phyloP scores from a whole-genome alignment of 2,329 filamentous ascomycete genomes.

The Dendryphion nanum region DNA sequence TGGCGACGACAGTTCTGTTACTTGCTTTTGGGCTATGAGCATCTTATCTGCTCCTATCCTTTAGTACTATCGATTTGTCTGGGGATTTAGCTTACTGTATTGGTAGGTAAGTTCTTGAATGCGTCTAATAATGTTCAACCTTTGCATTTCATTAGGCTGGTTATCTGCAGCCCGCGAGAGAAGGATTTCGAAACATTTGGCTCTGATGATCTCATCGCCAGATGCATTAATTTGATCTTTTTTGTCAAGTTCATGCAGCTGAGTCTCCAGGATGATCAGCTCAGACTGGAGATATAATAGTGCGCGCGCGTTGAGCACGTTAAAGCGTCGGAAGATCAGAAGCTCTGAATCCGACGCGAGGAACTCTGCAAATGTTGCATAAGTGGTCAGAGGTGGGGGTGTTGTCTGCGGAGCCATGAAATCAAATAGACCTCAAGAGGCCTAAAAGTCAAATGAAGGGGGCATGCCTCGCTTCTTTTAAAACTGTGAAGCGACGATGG shows the following conservation, averaged over 20 bases:
- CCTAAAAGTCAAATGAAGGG: too few relatives aligned
- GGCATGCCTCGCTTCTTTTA: too few relatives aligned
- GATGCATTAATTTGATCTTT: constrained; percentile 1
- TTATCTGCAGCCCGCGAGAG: not conserved
- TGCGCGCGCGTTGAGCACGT: constrained; percentile 5
- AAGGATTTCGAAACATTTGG: not conserved
- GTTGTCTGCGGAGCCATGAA: too few relatives aligned
- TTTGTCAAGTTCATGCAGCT: constrained; percentile 3
- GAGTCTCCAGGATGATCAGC: constrained; percentile 4
- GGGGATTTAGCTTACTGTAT: too few relatives aligned
- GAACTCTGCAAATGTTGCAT: constrained; percentile 1
- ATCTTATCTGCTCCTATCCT: too few relatives aligned
- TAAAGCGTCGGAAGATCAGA: constrained; percentile 8
- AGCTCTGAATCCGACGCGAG: not conserved
- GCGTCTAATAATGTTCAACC: not conserved
- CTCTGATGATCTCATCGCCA: not conserved
- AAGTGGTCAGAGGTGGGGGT: not conserved
- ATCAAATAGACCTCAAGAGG: too few relatives aligned
- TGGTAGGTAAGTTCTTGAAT: too few relatives aligned
- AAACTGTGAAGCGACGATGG: not conserved
- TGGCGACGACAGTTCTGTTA: too few relatives aligned
- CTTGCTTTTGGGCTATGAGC: too few relatives aligned
- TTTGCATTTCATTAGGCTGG: not conserved
- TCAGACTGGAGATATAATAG: constrained; percentile 10
- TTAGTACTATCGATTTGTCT: too few relatives aligned